These are phyloP conservation scores for Sporothrix globosa DNA, from an alignment of 2,329 filamentous ascomycete genomes.

Conservation along the genomic window DNA sequence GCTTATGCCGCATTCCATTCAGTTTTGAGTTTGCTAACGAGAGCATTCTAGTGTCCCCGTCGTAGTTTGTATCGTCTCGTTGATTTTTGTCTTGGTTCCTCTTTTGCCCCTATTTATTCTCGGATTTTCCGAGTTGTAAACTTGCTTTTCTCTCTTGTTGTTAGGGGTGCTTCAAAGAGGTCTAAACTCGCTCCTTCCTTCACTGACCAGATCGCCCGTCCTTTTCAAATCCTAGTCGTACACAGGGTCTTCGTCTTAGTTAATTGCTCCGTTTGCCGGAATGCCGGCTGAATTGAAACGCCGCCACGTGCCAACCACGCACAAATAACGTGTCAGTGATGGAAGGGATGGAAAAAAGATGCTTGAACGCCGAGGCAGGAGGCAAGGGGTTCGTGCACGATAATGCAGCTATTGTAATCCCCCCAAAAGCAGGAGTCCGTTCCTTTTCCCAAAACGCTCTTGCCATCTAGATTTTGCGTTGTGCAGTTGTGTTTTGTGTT, in stretches of 20 bases:
- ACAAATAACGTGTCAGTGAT: constrained; percentile 19
- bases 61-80: neutral
- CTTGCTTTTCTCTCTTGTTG: neutral
- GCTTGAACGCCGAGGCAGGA: neutral
- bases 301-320: constrained; percentile 31
- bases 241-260: too few relatives aligned
- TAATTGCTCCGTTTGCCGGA: neutral
- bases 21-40: neutral
- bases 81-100: neutral
- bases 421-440: neutral
- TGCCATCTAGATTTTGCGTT: neutral
- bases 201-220: neutral
- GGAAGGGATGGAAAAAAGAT: neutral
- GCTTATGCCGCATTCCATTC: neutral
- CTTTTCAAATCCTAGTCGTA: constrained; percentile 5
- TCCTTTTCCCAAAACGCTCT: neutral
- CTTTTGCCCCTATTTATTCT: neutral
- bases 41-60: neutral
- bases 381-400: neutral
- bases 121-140: constrained; percentile 8
- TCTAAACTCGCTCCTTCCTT: neutral
- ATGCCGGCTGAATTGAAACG: constrained; percentile 21
- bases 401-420: neutral
- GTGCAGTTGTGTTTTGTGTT: neutral
- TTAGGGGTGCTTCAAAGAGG: neutral